These are phyloP conservation scores for Solanum tacnaense DNA, from an alignment of 257 asterid species.

Conservation along the genomic window DNA sequence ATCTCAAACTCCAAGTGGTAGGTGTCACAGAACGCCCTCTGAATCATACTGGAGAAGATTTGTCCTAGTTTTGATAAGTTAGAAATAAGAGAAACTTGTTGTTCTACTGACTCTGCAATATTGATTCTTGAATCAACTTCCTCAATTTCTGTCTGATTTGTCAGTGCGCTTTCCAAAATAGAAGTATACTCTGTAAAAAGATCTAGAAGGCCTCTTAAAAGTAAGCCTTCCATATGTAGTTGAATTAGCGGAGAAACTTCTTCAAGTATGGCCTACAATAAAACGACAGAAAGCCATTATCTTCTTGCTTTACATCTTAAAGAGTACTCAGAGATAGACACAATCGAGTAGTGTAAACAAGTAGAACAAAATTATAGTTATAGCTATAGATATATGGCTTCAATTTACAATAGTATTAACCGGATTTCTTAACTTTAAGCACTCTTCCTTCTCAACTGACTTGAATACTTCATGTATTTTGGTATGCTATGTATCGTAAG, in stretches of 20 bases:
- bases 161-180: constrained; percentile 39
- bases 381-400: not conserved
- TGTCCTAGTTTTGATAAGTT: constrained; percentile 40
- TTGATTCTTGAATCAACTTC: constrained; percentile 22
- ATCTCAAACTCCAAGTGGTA: constrained; percentile 39
- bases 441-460: not conserved
- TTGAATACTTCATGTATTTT: not conserved
- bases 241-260: constrained; percentile 40
- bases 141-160: constrained; percentile 13
- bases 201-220: constrained; percentile 46
- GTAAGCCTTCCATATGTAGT: constrained; percentile 48
- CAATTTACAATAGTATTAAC: not conserved
- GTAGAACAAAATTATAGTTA: not conserved
- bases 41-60: constrained; percentile 26
- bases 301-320: not conserved
- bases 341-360: not conserved
- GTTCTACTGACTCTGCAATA: constrained; percentile 26
- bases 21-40: constrained; percentile 26
- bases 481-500: not conserved
- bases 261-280: not conserved
- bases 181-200: constrained; percentile 31
- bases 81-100: constrained; percentile 44
- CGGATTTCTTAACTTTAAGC: not conserved
- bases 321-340: not conserved
- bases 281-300: not conserved